Evolutionary conservation across 192 early-diverging fungal genomes (phyloP).

Genomic region (Backusella australiensis): DNA sequence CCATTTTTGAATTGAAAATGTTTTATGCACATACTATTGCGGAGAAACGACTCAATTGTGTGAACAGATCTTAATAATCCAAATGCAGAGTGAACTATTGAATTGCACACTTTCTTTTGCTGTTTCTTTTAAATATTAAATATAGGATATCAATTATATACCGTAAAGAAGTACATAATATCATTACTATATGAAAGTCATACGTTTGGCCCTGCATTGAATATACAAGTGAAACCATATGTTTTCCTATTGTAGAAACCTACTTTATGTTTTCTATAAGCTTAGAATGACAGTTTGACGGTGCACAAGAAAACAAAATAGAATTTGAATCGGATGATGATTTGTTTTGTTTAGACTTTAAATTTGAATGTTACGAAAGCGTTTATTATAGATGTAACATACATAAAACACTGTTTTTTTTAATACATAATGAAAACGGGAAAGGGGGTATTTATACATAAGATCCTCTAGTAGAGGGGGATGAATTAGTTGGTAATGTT

Average conservation of each 20-base stretch:
- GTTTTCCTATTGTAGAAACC: background rate
- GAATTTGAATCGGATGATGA: background rate
- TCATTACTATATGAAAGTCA: background rate
- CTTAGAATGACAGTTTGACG: background rate
- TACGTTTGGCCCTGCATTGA: background rate
- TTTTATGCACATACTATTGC: background rate
- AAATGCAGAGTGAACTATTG: too few relatives aligned
- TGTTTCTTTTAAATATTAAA: too few relatives aligned
- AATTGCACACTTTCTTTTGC: too few relatives aligned
- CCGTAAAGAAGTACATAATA: too few relatives aligned
- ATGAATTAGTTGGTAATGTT: too few relatives aligned
- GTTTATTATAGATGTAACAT: background rate
- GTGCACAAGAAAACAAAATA: background rate
- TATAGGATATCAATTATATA: too few relatives aligned
- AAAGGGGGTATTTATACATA: background rate
- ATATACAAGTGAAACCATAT: constrained; percentile 1
- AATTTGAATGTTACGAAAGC: background rate
- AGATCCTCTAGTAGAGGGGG: too few relatives aligned
- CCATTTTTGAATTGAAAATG: background rate
- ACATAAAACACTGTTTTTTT: background rate
- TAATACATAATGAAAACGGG: background rate
- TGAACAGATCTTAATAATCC: too few relatives aligned
- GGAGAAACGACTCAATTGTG: too few relatives aligned
- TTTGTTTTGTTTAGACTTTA: background rate
- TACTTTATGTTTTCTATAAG: background rate